Conservation (phyloP, 768 basidiomycete species). For the Trichaptum fuscoviolaceum region DNA sequence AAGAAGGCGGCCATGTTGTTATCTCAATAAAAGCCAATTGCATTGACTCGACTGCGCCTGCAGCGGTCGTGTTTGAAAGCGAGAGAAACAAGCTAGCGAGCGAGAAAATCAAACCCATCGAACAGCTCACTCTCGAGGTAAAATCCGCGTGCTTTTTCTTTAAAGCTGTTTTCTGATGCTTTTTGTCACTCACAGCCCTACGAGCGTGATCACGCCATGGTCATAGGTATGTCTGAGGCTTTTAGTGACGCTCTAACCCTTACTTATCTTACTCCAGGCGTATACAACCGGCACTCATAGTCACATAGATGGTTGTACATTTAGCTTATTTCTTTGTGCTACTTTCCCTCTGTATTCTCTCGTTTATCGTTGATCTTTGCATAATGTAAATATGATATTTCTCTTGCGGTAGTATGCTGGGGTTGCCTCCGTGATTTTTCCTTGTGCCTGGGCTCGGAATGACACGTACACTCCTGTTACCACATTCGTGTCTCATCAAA, state of each 20-base stretch:
- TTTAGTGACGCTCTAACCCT: not conserved
- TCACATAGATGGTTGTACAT: conserved; percentile 1
- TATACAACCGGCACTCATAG: conserved; percentile 42
- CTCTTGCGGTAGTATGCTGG: not conserved
- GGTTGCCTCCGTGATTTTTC: not conserved
- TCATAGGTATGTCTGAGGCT: conserved; percentile 51
- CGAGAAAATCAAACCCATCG: conserved; percentile 84
- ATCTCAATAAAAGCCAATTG: conserved; percentile 99
- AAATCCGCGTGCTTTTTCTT: not conserved
- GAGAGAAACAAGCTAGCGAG: conserved; percentile 80
- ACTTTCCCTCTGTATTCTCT: not conserved
- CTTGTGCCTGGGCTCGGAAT: not conserved
- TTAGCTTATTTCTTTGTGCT: not conserved
- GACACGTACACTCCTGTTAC: not conserved
- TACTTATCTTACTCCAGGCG: conserved; percentile 25
- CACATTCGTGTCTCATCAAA: conserved; percentile 1
- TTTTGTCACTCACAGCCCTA: conserved; percentile 42
- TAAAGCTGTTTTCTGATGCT: not conserved
- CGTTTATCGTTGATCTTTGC: not conserved
- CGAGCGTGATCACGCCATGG: conserved; percentile 89
- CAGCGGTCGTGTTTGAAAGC: conserved; percentile 83
- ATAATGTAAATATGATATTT: not conserved
- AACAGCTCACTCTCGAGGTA: conserved; percentile 87
- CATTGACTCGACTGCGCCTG: conserved; percentile 92
- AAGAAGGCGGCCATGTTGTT: conserved; percentile 85